A percentile compares a stretch with the other conserved stretches of the same genome.
phyloP scores from a whole-genome alignment of 176 grass and related monocot genomes.

The Musa acuminata region DNA sequence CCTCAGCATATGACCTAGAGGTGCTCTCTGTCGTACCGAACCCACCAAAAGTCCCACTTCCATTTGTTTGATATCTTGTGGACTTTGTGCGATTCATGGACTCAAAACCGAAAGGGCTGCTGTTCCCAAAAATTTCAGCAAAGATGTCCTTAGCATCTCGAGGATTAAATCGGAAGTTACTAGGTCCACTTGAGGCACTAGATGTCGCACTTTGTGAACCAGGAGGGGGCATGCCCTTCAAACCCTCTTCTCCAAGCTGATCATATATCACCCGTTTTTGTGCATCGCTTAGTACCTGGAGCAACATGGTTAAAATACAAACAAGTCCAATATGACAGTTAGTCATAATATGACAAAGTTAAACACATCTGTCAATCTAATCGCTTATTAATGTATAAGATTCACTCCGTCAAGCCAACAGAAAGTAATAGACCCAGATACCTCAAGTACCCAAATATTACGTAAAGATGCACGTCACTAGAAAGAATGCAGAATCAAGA shows the following conservation, averaged over 20 bases:
- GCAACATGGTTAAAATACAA: neutral
- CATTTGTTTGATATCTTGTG: constrained; percentile 78
- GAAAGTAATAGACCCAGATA: no score
- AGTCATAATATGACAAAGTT: no score
- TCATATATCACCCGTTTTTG: constrained; percentile 61
- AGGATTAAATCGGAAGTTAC: constrained; percentile 52
- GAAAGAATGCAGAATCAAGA: no score
- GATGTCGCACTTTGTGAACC: constrained; percentile 41
- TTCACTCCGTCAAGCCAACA: neutral
- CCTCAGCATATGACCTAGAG: constrained; percentile 43
- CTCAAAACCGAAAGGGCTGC: constrained; percentile 59
- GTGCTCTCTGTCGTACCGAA: constrained; percentile 48
- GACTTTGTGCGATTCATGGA: constrained; percentile 72
- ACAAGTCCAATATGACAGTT: neutral
- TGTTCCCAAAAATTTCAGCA: constrained; percentile 70
- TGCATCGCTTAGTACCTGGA: constrained; percentile 53
- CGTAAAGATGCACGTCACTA: no score
- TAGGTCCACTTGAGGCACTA: constrained; percentile 23
- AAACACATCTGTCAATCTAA: neutral
- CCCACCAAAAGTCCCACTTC: constrained; percentile 73
- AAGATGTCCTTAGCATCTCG: constrained; percentile 78
- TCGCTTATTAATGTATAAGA: neutral
- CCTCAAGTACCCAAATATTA: no score
- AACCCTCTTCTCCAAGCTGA: constrained; percentile 56
- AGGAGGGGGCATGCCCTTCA: constrained; percentile 60